These are phyloP conservation scores for Dothistroma septosporum DNA, from an alignment of 2,329 filamentous ascomycete species.

Conservation along the genomic window DNA sequence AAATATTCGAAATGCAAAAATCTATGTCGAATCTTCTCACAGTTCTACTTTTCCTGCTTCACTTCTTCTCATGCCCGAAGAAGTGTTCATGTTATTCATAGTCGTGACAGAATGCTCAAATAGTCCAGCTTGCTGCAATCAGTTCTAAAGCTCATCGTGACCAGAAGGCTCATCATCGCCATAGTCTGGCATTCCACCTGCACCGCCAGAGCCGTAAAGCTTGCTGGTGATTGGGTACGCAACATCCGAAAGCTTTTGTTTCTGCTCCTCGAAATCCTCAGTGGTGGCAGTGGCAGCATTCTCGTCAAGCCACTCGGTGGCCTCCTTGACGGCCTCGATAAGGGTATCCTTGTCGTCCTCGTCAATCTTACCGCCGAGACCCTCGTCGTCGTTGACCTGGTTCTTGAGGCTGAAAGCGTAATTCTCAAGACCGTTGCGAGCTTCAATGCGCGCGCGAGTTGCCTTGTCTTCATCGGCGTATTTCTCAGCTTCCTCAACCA, in stretches of 20 bases:
- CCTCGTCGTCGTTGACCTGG: constrained; percentile 95
- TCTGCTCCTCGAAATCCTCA: constrained; percentile 99
- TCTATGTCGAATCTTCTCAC: neutral
- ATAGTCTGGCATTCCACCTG: constrained; percentile 55
- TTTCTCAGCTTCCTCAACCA: constrained; percentile 97
- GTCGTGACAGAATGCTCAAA: constrained; percentile 10
- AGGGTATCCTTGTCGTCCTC: constrained; percentile 98
- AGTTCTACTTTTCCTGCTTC: neutral
- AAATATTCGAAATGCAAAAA: neutral
- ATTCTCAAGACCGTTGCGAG: constrained; percentile 96
- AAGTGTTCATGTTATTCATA: neutral
- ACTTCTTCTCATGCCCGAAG: neutral
- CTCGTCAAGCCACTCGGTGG: constrained; percentile 94
- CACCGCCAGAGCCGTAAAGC: constrained; percentile 65
- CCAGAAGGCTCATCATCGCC: constrained; percentile 61
- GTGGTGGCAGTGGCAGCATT: constrained; percentile 78
- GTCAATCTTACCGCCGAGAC: constrained; percentile 95
- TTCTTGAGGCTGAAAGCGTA: constrained; percentile 99
- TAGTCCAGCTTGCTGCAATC: neutral
- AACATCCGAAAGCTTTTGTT: constrained; percentile 95
- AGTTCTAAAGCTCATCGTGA: constrained; percentile 49
- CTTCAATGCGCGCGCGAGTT: constrained; percentile 92
- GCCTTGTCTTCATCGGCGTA: constrained; percentile 99
- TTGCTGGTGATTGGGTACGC: constrained; percentile 99
- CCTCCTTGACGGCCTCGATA: constrained; percentile 93